A percentile compares a stretch with the other conserved stretches of the same genome.
These are phyloP conservation scores for Silene latifolia DNA, from an alignment of 148 eudicot genomes.

Conservation along the genomic window DNA sequence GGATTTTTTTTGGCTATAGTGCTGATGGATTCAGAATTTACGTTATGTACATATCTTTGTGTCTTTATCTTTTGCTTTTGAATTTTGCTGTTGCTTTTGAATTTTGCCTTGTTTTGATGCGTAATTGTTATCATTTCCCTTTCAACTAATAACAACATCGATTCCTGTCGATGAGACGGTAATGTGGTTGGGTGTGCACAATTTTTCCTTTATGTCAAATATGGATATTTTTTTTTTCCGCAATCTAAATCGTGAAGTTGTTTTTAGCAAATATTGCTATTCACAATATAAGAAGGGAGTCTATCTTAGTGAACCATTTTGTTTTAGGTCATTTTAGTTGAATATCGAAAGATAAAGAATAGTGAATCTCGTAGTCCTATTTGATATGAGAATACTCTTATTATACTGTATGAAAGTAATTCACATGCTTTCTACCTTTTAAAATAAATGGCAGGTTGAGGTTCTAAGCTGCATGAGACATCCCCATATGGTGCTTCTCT, in stretches of 20 bases:
- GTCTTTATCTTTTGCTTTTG: no score
- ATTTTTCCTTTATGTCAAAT: not conserved
- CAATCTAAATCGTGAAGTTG: not conserved
- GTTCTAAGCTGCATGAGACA: conserved; percentile 71
- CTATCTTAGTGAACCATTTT: no score
- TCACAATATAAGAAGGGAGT: not conserved
- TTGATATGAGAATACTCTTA: no score
- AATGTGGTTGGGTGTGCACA: not conserved
- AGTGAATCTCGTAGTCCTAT: not conserved
- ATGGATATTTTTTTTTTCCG: not conserved
- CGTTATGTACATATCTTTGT: no score
- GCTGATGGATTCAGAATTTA: no score
- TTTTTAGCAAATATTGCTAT: not conserved
- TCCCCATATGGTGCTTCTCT: conserved; percentile 82
- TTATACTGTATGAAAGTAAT: no score
- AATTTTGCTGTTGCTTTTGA: not conserved
- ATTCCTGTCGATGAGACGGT: not conserved
- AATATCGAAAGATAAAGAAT: not conserved
- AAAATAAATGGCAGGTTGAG: conserved; percentile 46
- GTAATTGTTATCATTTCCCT: not conserved
- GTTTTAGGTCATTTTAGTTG: no score
- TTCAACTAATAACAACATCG: not conserved
- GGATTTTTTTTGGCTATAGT: not conserved
- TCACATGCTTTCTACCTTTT: not conserved
- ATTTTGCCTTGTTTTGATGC: not conserved